These are phyloP conservation scores for Tulasnella sp. DNA, from an alignment of 768 basidiomycete genomes.

Conservation along the genomic window DNA sequence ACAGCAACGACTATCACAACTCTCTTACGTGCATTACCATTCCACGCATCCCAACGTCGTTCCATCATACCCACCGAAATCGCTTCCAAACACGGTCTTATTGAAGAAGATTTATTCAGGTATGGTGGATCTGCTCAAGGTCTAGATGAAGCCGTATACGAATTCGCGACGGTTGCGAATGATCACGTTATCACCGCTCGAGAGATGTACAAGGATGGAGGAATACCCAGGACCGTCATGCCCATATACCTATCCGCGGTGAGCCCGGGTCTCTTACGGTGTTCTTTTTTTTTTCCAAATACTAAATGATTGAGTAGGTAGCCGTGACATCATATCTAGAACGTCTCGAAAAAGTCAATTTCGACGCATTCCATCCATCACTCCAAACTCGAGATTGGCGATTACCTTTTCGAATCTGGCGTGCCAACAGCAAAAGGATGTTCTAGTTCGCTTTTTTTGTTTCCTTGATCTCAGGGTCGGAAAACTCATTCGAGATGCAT, in stretches of 20 bases:
- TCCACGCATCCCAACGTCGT: slow-evolving; percentile 54
- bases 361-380: slow-evolving; percentile 54
- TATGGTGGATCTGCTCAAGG: slow-evolving; percentile 34
- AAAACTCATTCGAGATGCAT: neutral
- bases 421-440: slow-evolving; percentile 19
- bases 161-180: slow-evolving; percentile 69
- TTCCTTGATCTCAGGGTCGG: slow-evolving; percentile 18
- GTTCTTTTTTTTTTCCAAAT: neutral
- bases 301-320: slow-evolving; percentile 33
- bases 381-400: slow-evolving; percentile 61
- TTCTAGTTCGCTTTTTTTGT: slow-evolving; percentile 22
- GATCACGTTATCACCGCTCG: slow-evolving; percentile 68
- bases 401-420: slow-evolving; percentile 61
- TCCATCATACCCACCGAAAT: slow-evolving; percentile 73
- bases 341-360: slow-evolving; percentile 53
- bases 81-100: slow-evolving; percentile 62
- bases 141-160: slow-evolving; percentile 66
- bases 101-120: slow-evolving; percentile 62
- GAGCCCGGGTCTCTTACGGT: slow-evolving; percentile 24
- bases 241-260: slow-evolving; percentile 64
- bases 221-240: slow-evolving; percentile 45
- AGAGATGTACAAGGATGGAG: slow-evolving; percentile 45
- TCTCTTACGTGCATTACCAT: slow-evolving; percentile 63
- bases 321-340: slow-evolving; percentile 52
- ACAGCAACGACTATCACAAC: slow-evolving; percentile 56